A percentile compares a stretch with the other conserved stretches of the same genome.
These are phyloP conservation scores for Byssothecium circinans DNA, from an alignment of 2,329 filamentous ascomycete species.

Conservation along the genomic window DNA sequence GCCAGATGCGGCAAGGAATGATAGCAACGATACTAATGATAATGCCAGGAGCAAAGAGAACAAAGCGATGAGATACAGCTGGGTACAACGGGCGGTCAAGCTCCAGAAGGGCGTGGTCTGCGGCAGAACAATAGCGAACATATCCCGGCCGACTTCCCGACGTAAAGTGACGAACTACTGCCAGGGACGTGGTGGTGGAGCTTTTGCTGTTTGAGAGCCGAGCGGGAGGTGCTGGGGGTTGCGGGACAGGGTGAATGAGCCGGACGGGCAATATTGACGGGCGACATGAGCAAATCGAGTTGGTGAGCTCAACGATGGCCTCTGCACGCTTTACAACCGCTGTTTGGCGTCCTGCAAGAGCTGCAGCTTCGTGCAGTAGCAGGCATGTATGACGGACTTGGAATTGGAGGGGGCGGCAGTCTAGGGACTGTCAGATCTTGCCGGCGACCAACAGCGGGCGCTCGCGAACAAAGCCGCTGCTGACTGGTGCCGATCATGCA, in stretches of 20 bases:
- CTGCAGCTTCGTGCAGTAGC: conserved; percentile 10
- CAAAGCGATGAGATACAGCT: conserved; percentile 24
- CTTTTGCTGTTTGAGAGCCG: conserved; percentile 42
- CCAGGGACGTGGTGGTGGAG: conserved; percentile 42
- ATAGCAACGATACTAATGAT: conserved; percentile 38
- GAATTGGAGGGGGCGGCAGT: conserved; percentile 13
- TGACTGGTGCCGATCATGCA: conserved; percentile 42
- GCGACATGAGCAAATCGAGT: conserved; percentile 28
- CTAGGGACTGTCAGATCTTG: conserved; percentile 14
- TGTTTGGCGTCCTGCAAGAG: conserved; percentile 32
- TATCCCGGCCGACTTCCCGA: conserved; percentile 26
- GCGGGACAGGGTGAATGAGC: conserved; percentile 23
- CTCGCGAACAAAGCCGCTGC: conserved; percentile 23
- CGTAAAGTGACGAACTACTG: conserved; percentile 28
- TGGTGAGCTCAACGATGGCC: too few relatives aligned
- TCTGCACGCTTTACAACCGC: conserved; percentile 19
- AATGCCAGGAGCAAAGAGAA: conserved; percentile 27
- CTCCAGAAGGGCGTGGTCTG: conserved; percentile 16
- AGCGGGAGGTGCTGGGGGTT: conserved; percentile 23
- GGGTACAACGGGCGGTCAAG: conserved; percentile 31
- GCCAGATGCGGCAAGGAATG: conserved; percentile 27
- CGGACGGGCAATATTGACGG: conserved; percentile 31
- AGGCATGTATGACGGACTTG: conserved; percentile 17
- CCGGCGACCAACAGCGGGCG: conserved; percentile 18
- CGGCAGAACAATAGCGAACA: conserved; percentile 18